phyloP scores from a whole-genome alignment of 2,329 filamentous ascomycete species.

The Penicillium janthinellum region DNA sequence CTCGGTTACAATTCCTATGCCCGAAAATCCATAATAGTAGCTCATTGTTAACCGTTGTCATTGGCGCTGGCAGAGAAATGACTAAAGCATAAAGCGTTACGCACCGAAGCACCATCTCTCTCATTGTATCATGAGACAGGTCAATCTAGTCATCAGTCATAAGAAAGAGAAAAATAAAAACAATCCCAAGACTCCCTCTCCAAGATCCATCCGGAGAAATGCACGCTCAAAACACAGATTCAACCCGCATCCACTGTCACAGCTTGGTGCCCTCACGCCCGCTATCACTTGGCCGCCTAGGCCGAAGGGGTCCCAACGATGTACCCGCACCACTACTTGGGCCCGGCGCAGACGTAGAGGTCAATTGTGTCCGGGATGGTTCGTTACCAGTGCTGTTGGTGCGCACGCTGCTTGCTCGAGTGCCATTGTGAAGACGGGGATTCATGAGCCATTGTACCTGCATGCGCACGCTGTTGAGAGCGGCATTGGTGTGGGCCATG shows the following conservation, averaged over 20 bases:
- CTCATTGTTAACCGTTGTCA: neutral
- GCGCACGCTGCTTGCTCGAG: conserved; percentile 29
- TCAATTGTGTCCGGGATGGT: conserved; percentile 21
- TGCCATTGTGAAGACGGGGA: conserved; percentile 53
- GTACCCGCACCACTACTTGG: conserved; percentile 29
- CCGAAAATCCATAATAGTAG: neutral
- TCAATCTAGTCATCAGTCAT: conserved; percentile 10
- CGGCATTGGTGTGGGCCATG: conserved; percentile 62
- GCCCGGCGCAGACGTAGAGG: conserved; percentile 27
- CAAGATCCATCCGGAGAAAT: conserved; percentile 3
- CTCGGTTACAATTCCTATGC: too few species aligned
- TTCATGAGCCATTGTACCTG: conserved; percentile 66
- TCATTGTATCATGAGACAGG: neutral
- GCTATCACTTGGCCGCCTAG: conserved; percentile 43
- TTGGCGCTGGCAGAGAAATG: neutral
- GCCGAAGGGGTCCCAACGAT: conserved; percentile 28
- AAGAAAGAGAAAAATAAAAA: neutral
- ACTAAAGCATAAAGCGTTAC: neutral
- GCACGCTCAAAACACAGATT: conserved; percentile 4
- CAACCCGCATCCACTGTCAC: conserved; percentile 10
- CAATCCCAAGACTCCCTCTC: conserved; percentile 7
- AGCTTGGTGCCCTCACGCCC: conserved; percentile 47
- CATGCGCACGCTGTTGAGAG: conserved; percentile 60
- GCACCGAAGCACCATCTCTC: neutral
- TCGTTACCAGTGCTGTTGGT: conserved; percentile 19